These are phyloP conservation scores for Thalassiosira mediterranea DNA, from an alignment of 352 stramenopile species.

Conservation along the genomic window DNA sequence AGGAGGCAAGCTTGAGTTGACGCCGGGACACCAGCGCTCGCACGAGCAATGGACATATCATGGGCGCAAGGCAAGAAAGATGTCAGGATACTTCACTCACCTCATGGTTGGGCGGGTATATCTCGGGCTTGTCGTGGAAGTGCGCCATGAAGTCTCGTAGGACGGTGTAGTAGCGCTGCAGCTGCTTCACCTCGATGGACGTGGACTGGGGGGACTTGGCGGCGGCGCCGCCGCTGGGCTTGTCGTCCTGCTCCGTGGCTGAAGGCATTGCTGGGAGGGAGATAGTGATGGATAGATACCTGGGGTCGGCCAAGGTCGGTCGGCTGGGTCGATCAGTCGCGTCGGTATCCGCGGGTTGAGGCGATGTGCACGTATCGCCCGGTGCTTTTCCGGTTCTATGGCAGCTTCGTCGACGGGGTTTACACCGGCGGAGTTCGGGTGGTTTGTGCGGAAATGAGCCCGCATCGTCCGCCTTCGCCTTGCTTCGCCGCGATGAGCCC, in stretches of 20 bases:
- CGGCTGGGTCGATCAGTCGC: too few relatives aligned
- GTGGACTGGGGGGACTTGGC: not conserved
- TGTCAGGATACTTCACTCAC: conserved; percentile 4
- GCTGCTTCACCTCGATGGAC: conserved; percentile 18
- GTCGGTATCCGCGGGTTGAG: too few relatives aligned
- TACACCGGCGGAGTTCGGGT: too few relatives aligned
- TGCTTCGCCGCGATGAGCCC: too few relatives aligned
- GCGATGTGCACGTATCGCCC: too few relatives aligned
- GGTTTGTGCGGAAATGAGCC: too few relatives aligned
- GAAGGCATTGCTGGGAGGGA: conserved; percentile 11
- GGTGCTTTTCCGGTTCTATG: too few relatives aligned
- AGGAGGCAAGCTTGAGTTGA: too few relatives aligned
- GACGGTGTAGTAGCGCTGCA: conserved; percentile 15
- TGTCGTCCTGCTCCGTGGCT: conserved; percentile 9
- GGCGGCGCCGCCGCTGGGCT: not conserved
- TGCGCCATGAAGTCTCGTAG: conserved; percentile 36
- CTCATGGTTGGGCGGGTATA: conserved; percentile 28
- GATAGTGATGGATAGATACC: too few relatives aligned
- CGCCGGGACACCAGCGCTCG: not conserved
- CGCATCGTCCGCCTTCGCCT: too few relatives aligned
- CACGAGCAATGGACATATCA: not conserved
- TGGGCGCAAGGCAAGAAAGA: not conserved
- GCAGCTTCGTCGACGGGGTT: too few relatives aligned
- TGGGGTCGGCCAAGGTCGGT: too few relatives aligned
- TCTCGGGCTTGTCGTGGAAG: conserved; percentile 14